Evolutionary conservation across 441 rosid species (phyloP), one percentile per base, ranked within the genome.

Genomic region (Pelargonium australe): DNA sequence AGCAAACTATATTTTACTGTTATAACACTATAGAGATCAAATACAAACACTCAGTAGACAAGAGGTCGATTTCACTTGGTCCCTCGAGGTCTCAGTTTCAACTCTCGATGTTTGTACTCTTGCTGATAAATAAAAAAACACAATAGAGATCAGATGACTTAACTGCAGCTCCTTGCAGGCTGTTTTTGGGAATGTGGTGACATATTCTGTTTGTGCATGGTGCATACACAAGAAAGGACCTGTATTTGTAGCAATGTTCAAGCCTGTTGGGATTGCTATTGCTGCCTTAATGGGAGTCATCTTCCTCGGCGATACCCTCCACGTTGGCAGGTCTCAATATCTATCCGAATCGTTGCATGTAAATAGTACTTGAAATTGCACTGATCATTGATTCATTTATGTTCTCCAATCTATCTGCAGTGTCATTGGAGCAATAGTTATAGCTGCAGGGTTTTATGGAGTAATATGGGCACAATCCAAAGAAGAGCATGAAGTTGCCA

Each of bases 391-490:
- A 25, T 25, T n/a, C 31, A 25, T 25, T 25, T 25, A 1, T 25
- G 31, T 2, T 25, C 31, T 25, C 2, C 31, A 1, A 25, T 25
- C 12, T 2, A 2, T 40, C 43, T 66, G 79, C 81, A 89, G 94
- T 74, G 68, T 86, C 14, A 76, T 88, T 0, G 94, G 96, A 45
- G 94, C 96, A 63, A 80, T 82, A 0, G 75, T 85, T 23, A 89
- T 90, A 74, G 81, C 96, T 0, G 17, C 85, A 1, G 95, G 96
- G 40, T 93, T 89, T 65, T 90, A 89, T 53, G 88, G 82, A 1
- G 91, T 89, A 2, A 85, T 87, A 86, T 87, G 92, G 98, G 96
- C 94, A 2, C 90, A 92, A 81, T 74, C 83, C 4, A 90, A 85
- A 67, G 94, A 89, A 72, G 92, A 80, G 57, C 49, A 43, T 43